Evolutionary conservation across 1,284 basidiomycete species (phyloP), one percentile per base, ranked within the genome.

Genomic region (Cryptococcus amylolentus): DNA sequence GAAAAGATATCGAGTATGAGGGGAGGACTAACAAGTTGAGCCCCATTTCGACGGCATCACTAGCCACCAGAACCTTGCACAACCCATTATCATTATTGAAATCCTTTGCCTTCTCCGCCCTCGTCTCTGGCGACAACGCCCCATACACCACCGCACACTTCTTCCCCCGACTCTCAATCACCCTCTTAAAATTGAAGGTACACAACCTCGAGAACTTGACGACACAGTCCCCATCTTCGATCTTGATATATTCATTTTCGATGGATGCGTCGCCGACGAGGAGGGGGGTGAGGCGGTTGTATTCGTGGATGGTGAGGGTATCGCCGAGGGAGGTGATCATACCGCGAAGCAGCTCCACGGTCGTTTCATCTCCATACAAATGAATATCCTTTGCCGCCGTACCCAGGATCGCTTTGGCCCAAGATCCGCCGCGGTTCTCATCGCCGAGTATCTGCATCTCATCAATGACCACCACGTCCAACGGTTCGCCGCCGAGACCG

Each of bases 391-490:
- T 82, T 0, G 93, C 92, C 50, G 83, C 79, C 1, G 88, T 57
- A 1, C 91, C 89, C 35, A 98, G 77, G 2, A 98, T 82, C 0
- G 92, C 94, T 14, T 77, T 73, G 1, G 91, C 89, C 95, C 96
- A 99, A 0, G 86, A 86, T 27, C 80, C 81, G 0, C 95, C 95
- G 12, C 95, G 86, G 5, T 85, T 80, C 0, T 79, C 69, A 72
- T 97, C 91, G 0, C 83, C 85, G 20, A 98, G 85, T 88, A 98
- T 89, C 79, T 98, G 96, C 55, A 99, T 98, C 79, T 99, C 95
- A 75, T 98, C 95, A 44, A 98, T 81, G 52, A 99, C 93, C 0
- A 86, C 93, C 10, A 98, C 91, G 54, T 97, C 91, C 67, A 83
- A 84, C 0, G 68, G 56, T 16, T 64, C 58, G 3, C 62, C 58